These are phyloP conservation scores for Pisolithus tinctorius DNA, from an alignment of 768 basidiomycete genomes.

Conservation along the genomic window DNA sequence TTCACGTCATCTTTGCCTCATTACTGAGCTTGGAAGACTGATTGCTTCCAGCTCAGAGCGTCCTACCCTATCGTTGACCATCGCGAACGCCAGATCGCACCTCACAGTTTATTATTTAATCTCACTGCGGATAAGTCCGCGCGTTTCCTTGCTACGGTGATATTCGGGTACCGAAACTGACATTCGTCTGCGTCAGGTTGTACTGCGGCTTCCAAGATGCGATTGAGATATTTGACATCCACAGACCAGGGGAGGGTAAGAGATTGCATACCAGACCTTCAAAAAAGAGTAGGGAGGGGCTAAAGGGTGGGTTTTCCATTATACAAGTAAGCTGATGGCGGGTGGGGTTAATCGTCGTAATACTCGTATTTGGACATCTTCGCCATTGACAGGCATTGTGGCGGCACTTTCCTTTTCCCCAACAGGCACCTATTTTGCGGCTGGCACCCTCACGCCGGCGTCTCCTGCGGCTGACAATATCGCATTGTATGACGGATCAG, in stretches of 20 bases:
- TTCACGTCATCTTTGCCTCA: conserved; percentile 10
- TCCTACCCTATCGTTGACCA: conserved; percentile 93
- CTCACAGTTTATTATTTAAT: conserved; percentile 80
- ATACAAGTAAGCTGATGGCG: background rate
- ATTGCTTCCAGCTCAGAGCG: conserved; percentile 63
- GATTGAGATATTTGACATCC: conserved; percentile 79
- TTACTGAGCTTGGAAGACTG: background rate
- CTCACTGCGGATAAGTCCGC: conserved; percentile 53
- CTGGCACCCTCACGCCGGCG: conserved; percentile 61
- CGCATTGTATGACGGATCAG: conserved; percentile 56
- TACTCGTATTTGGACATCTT: background rate
- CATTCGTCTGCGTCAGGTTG: conserved; percentile 32
- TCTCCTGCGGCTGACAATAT: conserved; percentile 45
- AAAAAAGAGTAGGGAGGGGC: conserved; percentile 74
- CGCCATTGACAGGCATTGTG: conserved; percentile 58
- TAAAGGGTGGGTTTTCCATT: conserved; percentile 59
- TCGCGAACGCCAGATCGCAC: conserved; percentile 84
- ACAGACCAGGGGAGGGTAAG: conserved; percentile 64
- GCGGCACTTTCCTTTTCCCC: conserved; percentile 77
- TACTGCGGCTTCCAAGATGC: conserved; percentile 86
- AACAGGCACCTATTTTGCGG: conserved; percentile 64
- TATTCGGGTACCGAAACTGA: background rate
- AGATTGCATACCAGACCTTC: conserved; percentile 65
- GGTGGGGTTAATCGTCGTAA: background rate
- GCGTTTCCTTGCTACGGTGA: background rate